Conservation (phyloP, 495 filamentous ascomycete species). For the Jackrogersella multiformis region DNA sequence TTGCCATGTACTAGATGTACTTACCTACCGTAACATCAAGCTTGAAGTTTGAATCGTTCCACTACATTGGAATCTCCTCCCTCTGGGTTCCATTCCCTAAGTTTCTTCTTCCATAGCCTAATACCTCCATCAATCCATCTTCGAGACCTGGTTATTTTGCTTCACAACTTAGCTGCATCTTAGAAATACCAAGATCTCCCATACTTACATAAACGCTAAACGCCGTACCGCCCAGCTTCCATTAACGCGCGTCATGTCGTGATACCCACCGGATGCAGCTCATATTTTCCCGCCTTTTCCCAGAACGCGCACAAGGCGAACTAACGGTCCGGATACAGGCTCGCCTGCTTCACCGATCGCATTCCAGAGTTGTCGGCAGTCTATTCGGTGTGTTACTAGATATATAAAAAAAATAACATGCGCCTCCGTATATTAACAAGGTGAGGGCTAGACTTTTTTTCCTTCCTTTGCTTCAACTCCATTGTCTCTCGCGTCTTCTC, state of each 20-base stretch:
- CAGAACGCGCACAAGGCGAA: background rate
- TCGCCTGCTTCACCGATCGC: constrained; percentile 19
- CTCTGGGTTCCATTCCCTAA: background rate
- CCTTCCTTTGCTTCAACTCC: too few species aligned
- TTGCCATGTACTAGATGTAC: background rate
- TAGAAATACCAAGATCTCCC: constrained; percentile 8
- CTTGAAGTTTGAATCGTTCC: background rate
- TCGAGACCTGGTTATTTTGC: constrained; percentile 7
- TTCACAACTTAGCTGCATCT: background rate
- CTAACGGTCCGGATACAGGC: constrained; percentile 11
- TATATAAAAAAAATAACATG: constrained; percentile 10
- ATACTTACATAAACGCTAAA: background rate
- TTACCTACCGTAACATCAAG: constrained; percentile 10
- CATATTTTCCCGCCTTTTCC: constrained; percentile 32
- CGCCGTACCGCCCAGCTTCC: constrained; percentile 14
- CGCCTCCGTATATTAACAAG: constrained; percentile 2
- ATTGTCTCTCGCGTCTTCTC: background rate
- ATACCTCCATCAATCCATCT: constrained; percentile 17
- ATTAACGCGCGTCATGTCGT: constrained; percentile 12
- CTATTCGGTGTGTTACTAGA: background rate
- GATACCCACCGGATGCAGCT: constrained; percentile 33
- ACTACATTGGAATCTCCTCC: constrained; percentile 6
- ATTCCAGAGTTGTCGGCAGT: constrained; percentile 21
- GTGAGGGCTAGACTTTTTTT: too few species aligned
- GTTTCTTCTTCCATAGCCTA: constrained; percentile 33